A percentile compares a stretch with the other conserved stretches of the same genome.
These are phyloP conservation scores for Daldinia bambusicola DNA, from an alignment of 495 filamentous ascomycete species.

Conservation along the genomic window DNA sequence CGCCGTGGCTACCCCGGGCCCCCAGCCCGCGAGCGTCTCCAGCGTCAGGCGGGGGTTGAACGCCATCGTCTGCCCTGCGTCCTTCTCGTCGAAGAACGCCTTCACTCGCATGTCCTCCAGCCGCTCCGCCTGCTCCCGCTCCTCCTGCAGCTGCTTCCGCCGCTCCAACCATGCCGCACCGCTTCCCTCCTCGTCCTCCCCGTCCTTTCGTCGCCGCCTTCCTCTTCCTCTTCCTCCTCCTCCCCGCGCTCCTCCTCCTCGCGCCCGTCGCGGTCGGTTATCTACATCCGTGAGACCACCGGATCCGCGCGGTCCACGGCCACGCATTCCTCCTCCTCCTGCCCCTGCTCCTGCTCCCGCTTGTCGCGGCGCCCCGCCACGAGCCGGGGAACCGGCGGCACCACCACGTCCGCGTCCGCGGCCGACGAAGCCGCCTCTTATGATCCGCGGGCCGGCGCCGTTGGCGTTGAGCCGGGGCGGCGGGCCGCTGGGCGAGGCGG, in stretches of 20 bases:
- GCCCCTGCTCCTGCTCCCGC: background rate
- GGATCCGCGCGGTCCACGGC: background rate
- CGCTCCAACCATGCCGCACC: background rate
- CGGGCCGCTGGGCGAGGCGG: background rate
- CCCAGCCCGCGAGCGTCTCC: slow-evolving; percentile 38
- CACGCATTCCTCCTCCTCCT: background rate
- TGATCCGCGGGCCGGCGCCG: slow-evolving; percentile 19
- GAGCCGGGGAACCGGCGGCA: too few relatives aligned
- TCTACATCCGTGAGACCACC: slow-evolving; percentile 2
- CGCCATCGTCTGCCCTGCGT: slow-evolving; percentile 15
- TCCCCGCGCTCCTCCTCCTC: slow-evolving; percentile 21
- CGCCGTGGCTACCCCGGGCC: slow-evolving; percentile 28
- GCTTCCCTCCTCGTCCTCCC: slow-evolving; percentile 3
- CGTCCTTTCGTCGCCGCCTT: slow-evolving; percentile 10
- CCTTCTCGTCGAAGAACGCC: slow-evolving; percentile 31
- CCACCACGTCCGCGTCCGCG: slow-evolving; percentile 13
- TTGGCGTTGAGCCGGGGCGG: background rate
- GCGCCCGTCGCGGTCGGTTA: slow-evolving; percentile 26
- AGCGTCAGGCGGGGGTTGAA: slow-evolving; percentile 37
- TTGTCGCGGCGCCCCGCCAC: background rate
- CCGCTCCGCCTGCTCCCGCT: background rate
- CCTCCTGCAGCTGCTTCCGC: background rate
- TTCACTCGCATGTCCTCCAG: background rate
- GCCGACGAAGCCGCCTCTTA: slow-evolving; percentile 40
- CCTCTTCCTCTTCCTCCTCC: slow-evolving; percentile 1